Conservation (phyloP, 768 basidiomycete genomes). For the Lyophyllum semitale region DNA sequence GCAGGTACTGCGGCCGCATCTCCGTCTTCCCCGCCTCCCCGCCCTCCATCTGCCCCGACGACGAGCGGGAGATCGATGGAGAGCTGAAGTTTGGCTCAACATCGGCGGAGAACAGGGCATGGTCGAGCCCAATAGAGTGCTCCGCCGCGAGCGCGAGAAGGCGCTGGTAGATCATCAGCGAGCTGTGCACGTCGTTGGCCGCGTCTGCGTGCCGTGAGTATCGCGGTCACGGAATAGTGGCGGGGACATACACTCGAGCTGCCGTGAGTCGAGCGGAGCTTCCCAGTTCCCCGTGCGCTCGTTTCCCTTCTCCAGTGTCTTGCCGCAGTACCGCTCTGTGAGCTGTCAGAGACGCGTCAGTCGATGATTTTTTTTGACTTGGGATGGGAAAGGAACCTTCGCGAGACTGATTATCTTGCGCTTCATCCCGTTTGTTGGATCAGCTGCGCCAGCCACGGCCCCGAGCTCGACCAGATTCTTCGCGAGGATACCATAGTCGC, state of each 20-base stretch:
- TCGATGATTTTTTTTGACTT: not conserved
- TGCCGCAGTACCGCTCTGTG: constrained; percentile 31
- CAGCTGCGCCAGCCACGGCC: constrained; percentile 29
- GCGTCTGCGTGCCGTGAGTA: constrained; percentile 29
- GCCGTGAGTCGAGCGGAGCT: constrained; percentile 18
- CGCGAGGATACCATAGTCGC: constrained; percentile 38
- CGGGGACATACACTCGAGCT: constrained; percentile 27
- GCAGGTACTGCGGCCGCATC: constrained; percentile 28
- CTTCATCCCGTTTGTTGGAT: constrained; percentile 21
- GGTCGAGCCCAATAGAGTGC: constrained; percentile 16
- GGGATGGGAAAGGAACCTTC: constrained; percentile 21
- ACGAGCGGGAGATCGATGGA: not conserved
- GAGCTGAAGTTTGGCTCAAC: constrained; percentile 1
- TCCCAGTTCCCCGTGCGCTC: constrained; percentile 39
- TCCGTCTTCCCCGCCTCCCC: not conserved
- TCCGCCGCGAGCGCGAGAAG: constrained; percentile 27
- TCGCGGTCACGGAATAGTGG: not conserved
- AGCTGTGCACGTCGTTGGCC: constrained; percentile 38
- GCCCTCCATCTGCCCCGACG: not conserved
- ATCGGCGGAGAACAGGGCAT: constrained; percentile 5
- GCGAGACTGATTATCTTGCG: constrained; percentile 33
- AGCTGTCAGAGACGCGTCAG: constrained; percentile 20
- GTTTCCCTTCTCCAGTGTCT: constrained; percentile 28
- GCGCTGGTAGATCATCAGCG: constrained; percentile 29
- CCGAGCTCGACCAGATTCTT: constrained; percentile 38